Conservation (phyloP, 2,329 filamentous ascomycete species). For the Fusarium sp. region DNA sequence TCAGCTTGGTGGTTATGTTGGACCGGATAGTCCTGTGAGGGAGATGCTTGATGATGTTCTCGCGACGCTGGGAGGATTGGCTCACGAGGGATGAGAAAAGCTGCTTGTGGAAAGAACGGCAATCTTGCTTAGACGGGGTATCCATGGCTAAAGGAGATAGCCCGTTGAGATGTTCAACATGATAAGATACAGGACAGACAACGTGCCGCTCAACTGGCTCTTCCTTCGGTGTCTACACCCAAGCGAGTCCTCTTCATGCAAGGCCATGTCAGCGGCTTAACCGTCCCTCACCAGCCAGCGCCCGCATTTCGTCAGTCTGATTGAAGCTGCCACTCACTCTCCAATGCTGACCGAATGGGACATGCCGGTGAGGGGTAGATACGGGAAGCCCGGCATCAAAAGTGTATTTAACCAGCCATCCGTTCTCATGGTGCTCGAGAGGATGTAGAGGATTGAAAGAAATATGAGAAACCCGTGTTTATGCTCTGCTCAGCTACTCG, state of each 20-base stretch:
- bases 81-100: slow-evolving; percentile 5
- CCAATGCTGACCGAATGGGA: slow-evolving; percentile 7
- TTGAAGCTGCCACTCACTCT: slow-evolving; percentile 11
- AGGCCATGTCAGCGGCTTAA: slow-evolving; percentile 32
- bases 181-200: neutral
- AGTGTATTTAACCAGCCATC: slow-evolving; percentile 19
- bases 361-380: slow-evolving; percentile 40
- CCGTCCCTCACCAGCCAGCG: slow-evolving; percentile 20
- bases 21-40: slow-evolving; percentile 48
- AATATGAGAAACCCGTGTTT: slow-evolving; percentile 2
- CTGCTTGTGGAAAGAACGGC: too few relatives aligned
- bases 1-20: slow-evolving; percentile 53
- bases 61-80: slow-evolving; percentile 45
- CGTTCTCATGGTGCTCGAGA: neutral
- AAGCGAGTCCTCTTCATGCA: neutral
- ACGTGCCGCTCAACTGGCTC: neutral
- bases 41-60: slow-evolving; percentile 62
- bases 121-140: neutral
- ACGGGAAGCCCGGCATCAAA: slow-evolving; percentile 3
- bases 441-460: neutral
- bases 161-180: neutral
- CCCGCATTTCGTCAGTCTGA: slow-evolving; percentile 38
- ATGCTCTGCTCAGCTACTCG: neutral
- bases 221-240: neutral
- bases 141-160: neutral